Base-by-base conservation (phyloP, 768 basidiomycete species). In the Mycena haematopus region DNA sequence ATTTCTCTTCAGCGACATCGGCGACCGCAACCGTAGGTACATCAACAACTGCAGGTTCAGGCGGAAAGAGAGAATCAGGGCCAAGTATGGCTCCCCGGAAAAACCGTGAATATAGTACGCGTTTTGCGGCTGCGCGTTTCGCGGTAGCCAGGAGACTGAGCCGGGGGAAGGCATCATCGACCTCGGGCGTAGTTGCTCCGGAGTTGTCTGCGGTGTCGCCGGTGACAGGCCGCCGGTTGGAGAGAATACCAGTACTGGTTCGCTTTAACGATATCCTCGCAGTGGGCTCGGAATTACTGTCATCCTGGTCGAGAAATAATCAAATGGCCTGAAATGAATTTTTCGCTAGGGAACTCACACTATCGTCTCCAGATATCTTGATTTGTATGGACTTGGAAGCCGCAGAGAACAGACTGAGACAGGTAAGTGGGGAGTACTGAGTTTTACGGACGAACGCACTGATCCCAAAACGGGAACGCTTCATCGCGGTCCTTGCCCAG, bases 391-490 rank as follows among this genome's bases (percentile, higher is more conserved):
- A 86, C 65, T 89, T 89, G 0, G 95, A 89, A 21, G 95, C 93
- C 15, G 89, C 87, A 1, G 89, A 78, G 74, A 92, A 97, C 56
- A 96, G 75, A 70, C 93, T 95, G 67, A n/a, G 21, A 49, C 19
- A 29, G 6, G 40, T 42, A 19, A 33, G 63, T n/a, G 46, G 56
- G 52, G 31, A 17, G 31, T n/a, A 46, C 35, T 25, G 40, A 44
- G 9, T 21, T 36, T 11, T 42, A 35, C 33, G 55, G 63, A 29
- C 51, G 52, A 49, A 83, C 92, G 75, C 69, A 96, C 95, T 97
- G 94, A 74, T 98, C 95, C 95, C 95, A 98, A 84, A 98, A 98
- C 53, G 95, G 95, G 72, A 95, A 95, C 0, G 94, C 93, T 69
- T 96, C 95, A 70, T 96, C 95, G 67, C 95, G 84, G 74, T 98